Evolutionary conservation across 306 rosid genomes (phyloP).

Genomic region (Ceratonia siliqua): DNA sequence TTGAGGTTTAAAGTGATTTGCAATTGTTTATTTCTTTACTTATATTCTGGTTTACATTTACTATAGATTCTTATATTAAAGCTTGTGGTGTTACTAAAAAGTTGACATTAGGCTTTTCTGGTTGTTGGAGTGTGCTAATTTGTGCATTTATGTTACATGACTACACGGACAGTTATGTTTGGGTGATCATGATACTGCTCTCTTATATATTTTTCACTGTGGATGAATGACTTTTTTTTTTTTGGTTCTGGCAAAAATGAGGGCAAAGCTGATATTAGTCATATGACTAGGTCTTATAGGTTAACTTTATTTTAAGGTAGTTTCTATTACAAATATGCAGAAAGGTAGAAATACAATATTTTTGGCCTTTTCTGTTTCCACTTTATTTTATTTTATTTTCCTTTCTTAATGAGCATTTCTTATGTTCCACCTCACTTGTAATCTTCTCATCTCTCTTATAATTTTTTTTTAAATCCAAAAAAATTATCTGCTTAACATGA

Average conservation of each 20-base stretch:
- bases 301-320: not conserved
- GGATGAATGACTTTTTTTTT: not conserved
- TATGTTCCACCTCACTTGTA: not conserved
- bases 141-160: not conserved
- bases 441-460: not conserved
- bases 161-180: not conserved
- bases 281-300: slow-evolving; percentile 8
- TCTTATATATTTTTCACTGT: not conserved
- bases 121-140: slow-evolving; percentile 15
- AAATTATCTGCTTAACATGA: not conserved
- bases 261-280: slow-evolving; percentile 29
- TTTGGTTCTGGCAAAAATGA: not conserved
- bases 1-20: slow-evolving; percentile 20
- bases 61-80: not conserved
- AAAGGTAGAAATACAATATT: not conserved
- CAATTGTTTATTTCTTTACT: slow-evolving; percentile 3
- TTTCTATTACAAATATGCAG: not conserved
- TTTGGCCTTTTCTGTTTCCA: not conserved
- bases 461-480: not conserved
- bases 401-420: not conserved
- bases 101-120: not conserved
- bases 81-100: slow-evolving; percentile 9
- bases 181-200: slow-evolving; percentile 7
- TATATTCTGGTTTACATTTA: slow-evolving; percentile 16
- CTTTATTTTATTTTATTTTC: not conserved